Conservation (phyloP, 179 eudicot species). For the Spinacia oleracea region DNA sequence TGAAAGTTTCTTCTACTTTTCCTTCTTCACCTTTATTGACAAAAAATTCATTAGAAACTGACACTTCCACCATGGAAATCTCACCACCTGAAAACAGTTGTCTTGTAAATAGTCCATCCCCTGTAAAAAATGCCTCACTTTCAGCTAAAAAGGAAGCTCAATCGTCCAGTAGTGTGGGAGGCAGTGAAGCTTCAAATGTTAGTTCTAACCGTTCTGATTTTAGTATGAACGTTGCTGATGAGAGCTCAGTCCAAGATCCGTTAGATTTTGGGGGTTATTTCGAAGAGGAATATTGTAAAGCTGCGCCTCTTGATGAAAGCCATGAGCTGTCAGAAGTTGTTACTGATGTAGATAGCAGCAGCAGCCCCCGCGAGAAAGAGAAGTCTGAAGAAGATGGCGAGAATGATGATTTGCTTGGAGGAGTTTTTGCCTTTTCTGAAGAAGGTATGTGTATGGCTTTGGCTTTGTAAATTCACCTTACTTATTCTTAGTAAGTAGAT, state of each 20-base stretch:
- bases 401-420: slow-evolving; percentile 83
- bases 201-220: slow-evolving; percentile 81
- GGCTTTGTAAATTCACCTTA: too few species aligned
- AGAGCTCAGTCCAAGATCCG: slow-evolving; percentile 55
- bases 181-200: slow-evolving; percentile 64
- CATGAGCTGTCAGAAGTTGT: slow-evolving; percentile 53
- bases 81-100: slow-evolving; percentile 51
- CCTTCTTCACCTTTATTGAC: slow-evolving; percentile 46
- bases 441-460: slow-evolving; percentile 61
- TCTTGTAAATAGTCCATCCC: slow-evolving; percentile 54
- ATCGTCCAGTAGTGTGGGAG: slow-evolving; percentile 59
- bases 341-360: slow-evolving; percentile 62
- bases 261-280: slow-evolving; percentile 71
- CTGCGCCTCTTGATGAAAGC: slow-evolving; percentile 48
- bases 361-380: slow-evolving; percentile 55
- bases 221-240: slow-evolving; percentile 70
- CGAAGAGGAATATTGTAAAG: slow-evolving; percentile 85
- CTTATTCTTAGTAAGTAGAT: background rate
- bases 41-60: slow-evolving; percentile 37
- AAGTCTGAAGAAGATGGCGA: slow-evolving; percentile 86
- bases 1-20: slow-evolving; percentile 32
- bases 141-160: slow-evolving; percentile 47
- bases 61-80: slow-evolving; percentile 38
- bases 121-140: slow-evolving; percentile 33
- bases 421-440: slow-evolving; percentile 87